Base-by-base conservation (phyloP, 2,329 filamentous ascomycete genomes). In the Pseudocercospora fuligena region DNA sequence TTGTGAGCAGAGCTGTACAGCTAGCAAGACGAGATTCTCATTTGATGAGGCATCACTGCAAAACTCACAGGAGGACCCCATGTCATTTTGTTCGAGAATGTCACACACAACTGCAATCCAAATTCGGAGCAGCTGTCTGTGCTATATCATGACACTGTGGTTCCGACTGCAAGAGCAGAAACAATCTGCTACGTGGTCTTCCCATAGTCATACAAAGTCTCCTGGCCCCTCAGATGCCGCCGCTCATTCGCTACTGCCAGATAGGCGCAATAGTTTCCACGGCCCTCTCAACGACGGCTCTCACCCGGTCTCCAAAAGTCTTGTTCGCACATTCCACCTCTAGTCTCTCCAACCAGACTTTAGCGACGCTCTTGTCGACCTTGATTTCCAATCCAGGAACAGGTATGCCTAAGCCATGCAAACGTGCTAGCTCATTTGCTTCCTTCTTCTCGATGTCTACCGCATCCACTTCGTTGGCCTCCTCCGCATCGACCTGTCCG, bases 331-430 rank as follows among this genome's bases (percentile, higher is more conserved):
- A 96, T 80, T 98, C 95, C 4, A 99, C 92, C 73, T 97, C 93
- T 53, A 98, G 80, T 72, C 92, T 89, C 83, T 98, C 95, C 46
- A 99, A 82, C 94, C 94, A 98, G 6, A 99, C 90, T 68, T 88
- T 91, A 6, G 94, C 95, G 61, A 90, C 85, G 80, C 93, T 90
- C 81, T 92, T 95, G 74, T 98, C 94, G 3, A 97, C 90, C 74
- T 87, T 89, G 79, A 99, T 93, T 68, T 90, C 88, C 16, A 99
- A 85, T 0, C 94, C 95, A 0, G 95, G 95, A 0, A 97, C 93
- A 0, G 94, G 93, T 33, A 98, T 94, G 2, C 94, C 94, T 23
- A 96, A 82, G 69, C 88, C 89, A 75, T 96, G 92, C 57, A 97
- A 83, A 14, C 94, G 84, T 66, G 91, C 89, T 16, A 97, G 83